These are phyloP conservation scores for Apiotrichum domesticum DNA, from an alignment of 1,284 basidiomycete species.

Conservation along the genomic window DNA sequence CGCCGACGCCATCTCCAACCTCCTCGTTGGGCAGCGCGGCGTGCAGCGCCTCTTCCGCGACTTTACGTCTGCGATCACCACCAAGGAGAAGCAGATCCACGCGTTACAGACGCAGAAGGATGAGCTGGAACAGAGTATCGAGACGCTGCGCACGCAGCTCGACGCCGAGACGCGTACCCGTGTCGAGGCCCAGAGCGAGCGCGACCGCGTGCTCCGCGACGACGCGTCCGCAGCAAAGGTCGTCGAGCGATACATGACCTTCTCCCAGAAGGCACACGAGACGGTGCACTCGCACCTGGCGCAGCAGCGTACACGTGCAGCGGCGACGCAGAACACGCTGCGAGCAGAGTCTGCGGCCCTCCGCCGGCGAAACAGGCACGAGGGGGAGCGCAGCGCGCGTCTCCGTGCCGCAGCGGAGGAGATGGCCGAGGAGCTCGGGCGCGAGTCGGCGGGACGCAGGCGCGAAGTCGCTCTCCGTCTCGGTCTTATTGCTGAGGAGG, in stretches of 20 bases:
- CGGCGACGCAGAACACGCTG: slow-evolving; percentile 59
- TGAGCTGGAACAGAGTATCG: slow-evolving; percentile 63
- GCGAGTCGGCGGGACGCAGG: slow-evolving; percentile 67
- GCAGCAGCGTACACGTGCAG: slow-evolving; percentile 54
- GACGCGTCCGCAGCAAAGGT: slow-evolving; percentile 73
- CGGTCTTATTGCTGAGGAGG: slow-evolving; percentile 62
- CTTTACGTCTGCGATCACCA: slow-evolving; percentile 32
- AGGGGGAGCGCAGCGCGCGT: slow-evolving; percentile 44
- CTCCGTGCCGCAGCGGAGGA: slow-evolving; percentile 64
- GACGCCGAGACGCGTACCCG: slow-evolving; percentile 62
- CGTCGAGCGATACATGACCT: slow-evolving; percentile 85
- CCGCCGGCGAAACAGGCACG: slow-evolving; percentile 20
- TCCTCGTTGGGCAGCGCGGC: slow-evolving; percentile 43
- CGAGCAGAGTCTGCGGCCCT: slow-evolving; percentile 29
- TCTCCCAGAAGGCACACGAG: slow-evolving; percentile 72
- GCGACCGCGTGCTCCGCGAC: slow-evolving; percentile 58
- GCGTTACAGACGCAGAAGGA: slow-evolving; percentile 72
- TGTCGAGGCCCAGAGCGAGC: slow-evolving; percentile 52
- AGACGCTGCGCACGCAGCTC: slow-evolving; percentile 54
- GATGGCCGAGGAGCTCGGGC: slow-evolving; percentile 62
- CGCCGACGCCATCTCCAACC: slow-evolving; percentile 39
- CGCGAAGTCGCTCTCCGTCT: slow-evolving; percentile 66
- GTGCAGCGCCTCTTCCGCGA: slow-evolving; percentile 43
- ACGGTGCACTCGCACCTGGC: slow-evolving; percentile 61
- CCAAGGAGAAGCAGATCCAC: slow-evolving; percentile 53